phyloP scores from a whole-genome alignment of 371 early-diverging fungal species.

The Massospora cicadina region DNA sequence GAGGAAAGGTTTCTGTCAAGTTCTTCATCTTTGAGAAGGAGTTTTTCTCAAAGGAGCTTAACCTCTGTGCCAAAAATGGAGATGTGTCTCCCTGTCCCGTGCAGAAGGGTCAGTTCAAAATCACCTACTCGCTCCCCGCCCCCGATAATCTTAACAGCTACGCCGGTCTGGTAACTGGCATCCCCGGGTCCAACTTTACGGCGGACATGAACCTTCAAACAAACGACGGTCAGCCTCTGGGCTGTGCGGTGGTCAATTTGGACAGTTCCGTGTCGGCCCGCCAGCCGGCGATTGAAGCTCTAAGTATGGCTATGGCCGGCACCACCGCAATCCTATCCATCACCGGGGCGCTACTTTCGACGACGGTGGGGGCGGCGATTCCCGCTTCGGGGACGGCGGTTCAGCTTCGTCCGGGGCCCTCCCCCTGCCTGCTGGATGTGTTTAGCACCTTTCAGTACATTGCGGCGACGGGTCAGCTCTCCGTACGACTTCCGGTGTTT shows the following conservation, averaged over 20 bases:
- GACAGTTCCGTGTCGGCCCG: neutral
- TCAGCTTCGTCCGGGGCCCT: neutral
- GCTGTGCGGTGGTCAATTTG: neutral
- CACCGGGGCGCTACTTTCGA: neutral
- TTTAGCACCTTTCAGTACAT: neutral
- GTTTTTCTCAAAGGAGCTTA: neutral
- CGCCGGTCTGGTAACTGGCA: neutral
- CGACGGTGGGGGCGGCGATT: neutral
- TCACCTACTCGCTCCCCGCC: neutral
- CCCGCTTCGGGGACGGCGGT: neutral
- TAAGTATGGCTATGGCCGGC: neutral
- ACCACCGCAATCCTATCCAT: neutral
- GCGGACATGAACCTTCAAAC: neutral
- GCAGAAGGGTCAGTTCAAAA: neutral
- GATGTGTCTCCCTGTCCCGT: neutral
- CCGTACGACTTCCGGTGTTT: neutral
- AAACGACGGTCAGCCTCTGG: neutral
- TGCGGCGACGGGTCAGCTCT: neutral
- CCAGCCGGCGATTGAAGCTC: neutral
- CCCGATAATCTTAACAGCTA: neutral
- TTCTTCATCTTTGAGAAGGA: neutral
- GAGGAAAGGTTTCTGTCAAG: neutral
- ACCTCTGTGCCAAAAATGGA: neutral
- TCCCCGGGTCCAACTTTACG: neutral
- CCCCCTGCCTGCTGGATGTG: constrained; percentile 2